phyloP scores from a whole-genome alignment of 805 yeast genomes.

The Teunomyces panamensis region DNA sequence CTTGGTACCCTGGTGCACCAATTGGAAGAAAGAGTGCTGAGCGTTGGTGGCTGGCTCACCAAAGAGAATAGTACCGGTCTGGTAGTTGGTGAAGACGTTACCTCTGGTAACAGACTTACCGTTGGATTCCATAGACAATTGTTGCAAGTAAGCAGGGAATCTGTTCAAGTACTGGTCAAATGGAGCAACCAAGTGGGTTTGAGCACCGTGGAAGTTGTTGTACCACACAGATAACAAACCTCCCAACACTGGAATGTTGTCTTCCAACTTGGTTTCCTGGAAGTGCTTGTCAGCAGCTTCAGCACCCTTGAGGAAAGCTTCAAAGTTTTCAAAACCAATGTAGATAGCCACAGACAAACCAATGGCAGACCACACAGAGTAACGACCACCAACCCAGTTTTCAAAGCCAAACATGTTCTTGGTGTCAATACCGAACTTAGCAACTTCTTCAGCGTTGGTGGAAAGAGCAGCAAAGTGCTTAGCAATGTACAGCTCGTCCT shows the following conservation, averaged over 20 bases:
- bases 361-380: conserved; percentile 99
- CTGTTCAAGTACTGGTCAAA: conserved; percentile 98
- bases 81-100: conserved; percentile 86
- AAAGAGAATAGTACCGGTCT: conserved; percentile 91
- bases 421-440: conserved; percentile 95
- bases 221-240: conserved; percentile 97
- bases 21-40: conserved; percentile 98
- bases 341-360: conserved; percentile 93
- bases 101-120: conserved; percentile 97
- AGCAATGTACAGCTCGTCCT: conserved; percentile 72
- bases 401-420: conserved; percentile 98
- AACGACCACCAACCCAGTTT: conserved; percentile 99
- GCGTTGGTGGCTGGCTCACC: conserved; percentile 99
- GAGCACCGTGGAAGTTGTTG: conserved; percentile 97
- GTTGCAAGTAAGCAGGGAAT: conserved; percentile 99
- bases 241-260: conserved; percentile 91
- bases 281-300: conserved; percentile 96
- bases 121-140: conserved; percentile 97
- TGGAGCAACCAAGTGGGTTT: conserved; percentile 97
- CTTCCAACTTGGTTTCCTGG: conserved; percentile 74
- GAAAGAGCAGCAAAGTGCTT: conserved; percentile 97
- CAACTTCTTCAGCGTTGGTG: conserved; percentile 87
- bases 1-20: conserved; percentile 98
- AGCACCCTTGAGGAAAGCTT: conserved; percentile 91
- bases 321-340: conserved; percentile 94